phyloP scores from a whole-genome alignment of 2,329 filamentous ascomycete species.

The Nemania serpens region DNA sequence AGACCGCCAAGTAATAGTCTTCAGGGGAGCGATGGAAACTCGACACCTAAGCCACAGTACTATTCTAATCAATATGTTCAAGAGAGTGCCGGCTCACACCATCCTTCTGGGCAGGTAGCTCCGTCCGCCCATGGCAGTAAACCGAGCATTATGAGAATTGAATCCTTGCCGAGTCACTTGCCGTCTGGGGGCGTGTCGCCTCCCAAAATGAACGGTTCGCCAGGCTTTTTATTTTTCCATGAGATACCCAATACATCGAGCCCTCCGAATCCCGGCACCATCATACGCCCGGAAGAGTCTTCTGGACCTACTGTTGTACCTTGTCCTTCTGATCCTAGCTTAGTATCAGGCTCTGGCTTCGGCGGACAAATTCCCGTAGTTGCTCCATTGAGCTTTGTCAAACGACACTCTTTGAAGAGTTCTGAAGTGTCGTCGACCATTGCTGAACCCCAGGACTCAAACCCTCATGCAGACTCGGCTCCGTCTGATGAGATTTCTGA shows the following conservation, averaged over 20 bases:
- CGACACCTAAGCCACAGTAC: neutral
- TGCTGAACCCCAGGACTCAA: conserved; percentile 6
- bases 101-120: neutral
- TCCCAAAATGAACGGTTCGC: conserved; percentile 27
- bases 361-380: conserved; percentile 26
- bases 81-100: neutral
- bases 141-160: conserved; percentile 30
- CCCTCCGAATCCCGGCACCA: neutral
- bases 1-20: conserved; percentile 10
- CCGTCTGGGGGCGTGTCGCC: conserved; percentile 19
- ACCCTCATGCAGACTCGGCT: neutral
- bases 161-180: conserved; percentile 25
- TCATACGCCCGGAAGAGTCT: neutral
- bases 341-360: conserved; percentile 4
- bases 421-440: conserved; percentile 19
- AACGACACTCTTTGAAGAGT: conserved; percentile 26
- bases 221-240: conserved; percentile 36
- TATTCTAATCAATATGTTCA: neutral
- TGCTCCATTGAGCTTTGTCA: conserved; percentile 32
- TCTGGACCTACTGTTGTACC: neutral
- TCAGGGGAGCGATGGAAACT: conserved; percentile 2
- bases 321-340: neutral
- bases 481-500: conserved; percentile 26
- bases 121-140: conserved; percentile 6
- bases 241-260: conserved; percentile 29